Base-by-base conservation (phyloP, 768 basidiomycete genomes). In the Phanerochaete carnosa region DNA sequence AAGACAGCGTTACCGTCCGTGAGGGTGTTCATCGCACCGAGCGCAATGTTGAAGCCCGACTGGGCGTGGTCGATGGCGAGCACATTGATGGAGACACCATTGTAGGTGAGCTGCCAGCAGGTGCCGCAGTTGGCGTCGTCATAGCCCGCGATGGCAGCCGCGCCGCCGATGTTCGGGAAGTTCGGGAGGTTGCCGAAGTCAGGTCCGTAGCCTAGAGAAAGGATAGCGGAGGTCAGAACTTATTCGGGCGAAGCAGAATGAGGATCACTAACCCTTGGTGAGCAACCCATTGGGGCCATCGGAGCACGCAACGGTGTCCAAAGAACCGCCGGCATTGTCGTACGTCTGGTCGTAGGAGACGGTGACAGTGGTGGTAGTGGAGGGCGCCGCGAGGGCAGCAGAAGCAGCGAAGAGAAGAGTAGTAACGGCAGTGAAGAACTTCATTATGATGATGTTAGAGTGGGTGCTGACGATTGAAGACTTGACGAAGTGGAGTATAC, bases 111-210 rank as follows among this genome's bases (percentile, higher is more conserved):
- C 60, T 76, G 57, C 85, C 85, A 89, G 71, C 88, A 89, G 26
- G 79, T 77, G 1, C 84, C 85, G 64, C 87, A 89, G 46, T 75
- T 72, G 1, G 69, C 62, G 1, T 84, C 86, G 68, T 83, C 77
- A 71, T 73, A 87, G 29, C 78, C 80, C 6, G 69, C 70, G 59
- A 88, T 74, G 37, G 78, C 83, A 15, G 76, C 73, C 0, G 77
- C 81, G 1, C 82, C 86, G 32, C 84, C 86, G 65, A 89, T 83
- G 69, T 75, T 68, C 0, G 87, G 85, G 76, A 86, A 89, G 49
- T 71, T 73, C 1, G 86, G 85, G 29, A 89, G 70, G 37, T 74
- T 72, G 16, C 74, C 76, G 54, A 87, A 82, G 37, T 79, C 85
- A 2, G n/a, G n/a, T n/a, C 72, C 76, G 72, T 75, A 87, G 29